Base-by-base conservation (phyloP, 2,329 filamentous ascomycete species). In the Pyrenophora seminiperda region DNA sequence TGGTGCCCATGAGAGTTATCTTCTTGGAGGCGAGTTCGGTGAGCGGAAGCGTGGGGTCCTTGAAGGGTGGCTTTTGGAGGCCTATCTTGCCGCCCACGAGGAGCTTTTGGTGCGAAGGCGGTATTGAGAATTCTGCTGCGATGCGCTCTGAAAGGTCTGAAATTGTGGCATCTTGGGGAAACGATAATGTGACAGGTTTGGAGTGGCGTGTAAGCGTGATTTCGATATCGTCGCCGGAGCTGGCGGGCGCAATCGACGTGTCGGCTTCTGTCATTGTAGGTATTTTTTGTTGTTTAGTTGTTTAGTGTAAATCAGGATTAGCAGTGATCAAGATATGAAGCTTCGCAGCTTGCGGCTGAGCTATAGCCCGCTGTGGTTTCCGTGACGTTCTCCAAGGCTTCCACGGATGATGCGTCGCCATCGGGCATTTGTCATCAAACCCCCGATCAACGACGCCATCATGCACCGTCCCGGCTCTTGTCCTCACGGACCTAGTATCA, bases 101-200 rank as follows among this genome's bases (percentile, higher is more conserved):
- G 67, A 88, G 80, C 68, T 90, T 90, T 65, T 90, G 87, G 70
- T 89, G 85, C 7, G 77, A 68, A 0, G 74, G 70, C 0, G 87
- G 86, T 45, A 90, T 83, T 41, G 78, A 79, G 44, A 89, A 78
- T 3, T 73, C 69, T 34, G 74, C 68, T 48, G 81, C 76, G 59
- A 90, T 83, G 53, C 80, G 76, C 41, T 78, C 69, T 36, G 85
- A 85, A 30, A 90, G 81, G 61, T 88, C 75, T 38, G 72, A 64
- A 24, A 86, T 74, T 1, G 81, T 85, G 47, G 82, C 78, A 52
- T 77, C 69, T 29, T 73, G 42, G 13, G 79, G 63, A 37, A 85
- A 76, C 9, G 72, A 68, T 36, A 84, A 66, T 14, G 72, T 70
- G 56, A 83, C 72, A 1, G 76, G 71, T 41, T 77, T 77, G 63